These are phyloP conservation scores for Myxozyma neglecta DNA, from an alignment of 805 yeast species.

Conservation along the genomic window DNA sequence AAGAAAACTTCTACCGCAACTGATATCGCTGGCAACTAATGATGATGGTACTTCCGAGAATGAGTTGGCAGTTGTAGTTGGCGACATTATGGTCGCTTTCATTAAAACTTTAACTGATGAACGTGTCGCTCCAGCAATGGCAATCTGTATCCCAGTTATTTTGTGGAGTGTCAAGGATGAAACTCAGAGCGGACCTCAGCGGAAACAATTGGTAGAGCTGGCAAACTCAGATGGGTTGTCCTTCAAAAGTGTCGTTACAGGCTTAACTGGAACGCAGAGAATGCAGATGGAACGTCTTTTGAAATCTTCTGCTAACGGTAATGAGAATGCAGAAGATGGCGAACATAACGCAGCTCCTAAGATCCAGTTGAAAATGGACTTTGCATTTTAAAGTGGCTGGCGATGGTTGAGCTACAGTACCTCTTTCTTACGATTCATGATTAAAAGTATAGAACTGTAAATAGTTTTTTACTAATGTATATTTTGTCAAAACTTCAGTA, in stretches of 20 bases:
- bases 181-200: slow-evolving; percentile 6
- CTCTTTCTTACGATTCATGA: neutral
- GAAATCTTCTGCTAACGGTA: slow-evolving; percentile 20
- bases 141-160: slow-evolving; percentile 36
- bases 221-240: slow-evolving; percentile 36
- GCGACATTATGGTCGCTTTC: slow-evolving; percentile 54
- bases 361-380: slow-evolving; percentile 24
- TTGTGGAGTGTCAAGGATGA: slow-evolving; percentile 24
- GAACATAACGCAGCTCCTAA: slow-evolving; percentile 5
- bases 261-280: slow-evolving; percentile 44
- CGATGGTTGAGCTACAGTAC: neutral
- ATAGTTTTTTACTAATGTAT: neutral
- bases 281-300: slow-evolving; percentile 22
- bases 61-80: slow-evolving; percentile 39
- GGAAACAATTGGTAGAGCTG: slow-evolving; percentile 37
- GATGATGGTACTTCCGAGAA: slow-evolving; percentile 26
- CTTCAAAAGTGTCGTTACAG: slow-evolving; percentile 46
- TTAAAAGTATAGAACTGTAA: neutral
- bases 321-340: neutral
- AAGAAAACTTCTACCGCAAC: slow-evolving; percentile 48
- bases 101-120: slow-evolving; percentile 43
- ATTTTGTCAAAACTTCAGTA: neutral
- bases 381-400: slow-evolving; percentile 10
- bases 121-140: slow-evolving; percentile 37
- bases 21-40: slow-evolving; percentile 42